These are phyloP conservation scores for Curvularia verruculosa DNA, from an alignment of 2,329 filamentous ascomycete species.

Conservation along the genomic window DNA sequence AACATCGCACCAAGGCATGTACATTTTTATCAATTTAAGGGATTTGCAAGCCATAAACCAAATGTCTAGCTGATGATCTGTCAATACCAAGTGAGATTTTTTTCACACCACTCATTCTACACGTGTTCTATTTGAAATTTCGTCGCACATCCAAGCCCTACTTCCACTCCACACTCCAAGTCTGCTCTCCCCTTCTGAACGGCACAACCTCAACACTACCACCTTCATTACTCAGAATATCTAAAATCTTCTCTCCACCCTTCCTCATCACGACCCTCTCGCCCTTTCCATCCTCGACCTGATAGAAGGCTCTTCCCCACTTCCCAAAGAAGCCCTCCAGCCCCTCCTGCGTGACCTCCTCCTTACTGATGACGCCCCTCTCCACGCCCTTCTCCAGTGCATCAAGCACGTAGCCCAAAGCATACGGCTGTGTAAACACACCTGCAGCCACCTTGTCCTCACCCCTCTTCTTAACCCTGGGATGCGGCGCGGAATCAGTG, in stretches of 20 bases:
- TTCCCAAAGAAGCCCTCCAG: slow-evolving; percentile 64
- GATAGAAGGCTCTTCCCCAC: slow-evolving; percentile 65
- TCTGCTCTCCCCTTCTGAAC: slow-evolving; percentile 67
- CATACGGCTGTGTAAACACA: slow-evolving; percentile 79
- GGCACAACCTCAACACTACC: slow-evolving; percentile 67
- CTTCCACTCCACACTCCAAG: slow-evolving; percentile 58
- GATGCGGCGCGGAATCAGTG: slow-evolving; percentile 74
- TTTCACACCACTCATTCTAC: not conserved
- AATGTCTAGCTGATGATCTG: not conserved
- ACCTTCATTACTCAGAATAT: slow-evolving; percentile 60
- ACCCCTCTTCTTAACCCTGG: slow-evolving; percentile 64
- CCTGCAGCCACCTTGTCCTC: slow-evolving; percentile 66
- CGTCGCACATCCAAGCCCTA: slow-evolving; percentile 5
- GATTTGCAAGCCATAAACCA: not conserved
- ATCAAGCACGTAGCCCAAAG: slow-evolving; percentile 68
- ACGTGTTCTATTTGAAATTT: not conserved
- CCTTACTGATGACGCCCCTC: slow-evolving; percentile 59
- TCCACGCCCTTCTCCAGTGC: slow-evolving; percentile 68
- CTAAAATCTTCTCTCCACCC: slow-evolving; percentile 61
- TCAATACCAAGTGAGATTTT: not conserved
- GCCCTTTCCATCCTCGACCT: slow-evolving; percentile 52
- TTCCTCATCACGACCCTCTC: slow-evolving; percentile 64
- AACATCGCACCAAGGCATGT: not conserved
- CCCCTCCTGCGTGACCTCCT: slow-evolving; percentile 61
- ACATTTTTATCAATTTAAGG: not conserved